A percentile compares a stretch with the other conserved stretches of the same genome.
Evolutionary conservation across 2,329 filamentous ascomycete genomes (phyloP).

Genomic region (Mycogone perniciosa): DNA sequence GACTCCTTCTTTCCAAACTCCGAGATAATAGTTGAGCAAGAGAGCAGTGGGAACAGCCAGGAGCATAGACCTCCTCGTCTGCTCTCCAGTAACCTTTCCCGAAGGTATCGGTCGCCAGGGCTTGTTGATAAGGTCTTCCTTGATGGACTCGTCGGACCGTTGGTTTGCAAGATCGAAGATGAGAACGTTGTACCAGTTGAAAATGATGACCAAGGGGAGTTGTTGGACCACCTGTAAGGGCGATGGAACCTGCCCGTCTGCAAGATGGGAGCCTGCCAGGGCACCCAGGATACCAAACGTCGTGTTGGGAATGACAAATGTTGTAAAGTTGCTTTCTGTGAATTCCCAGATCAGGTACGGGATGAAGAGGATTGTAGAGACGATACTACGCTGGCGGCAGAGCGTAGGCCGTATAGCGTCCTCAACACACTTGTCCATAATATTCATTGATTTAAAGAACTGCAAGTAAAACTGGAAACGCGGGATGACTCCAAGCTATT

Average conservation of each 20-base stretch:
- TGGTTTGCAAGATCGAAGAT: constrained; percentile 33
- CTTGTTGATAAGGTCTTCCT: constrained; percentile 35
- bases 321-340: constrained; percentile 8
- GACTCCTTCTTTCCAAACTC: constrained; percentile 21
- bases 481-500: too few species aligned
- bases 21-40: constrained; percentile 18
- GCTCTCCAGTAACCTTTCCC: constrained; percentile 18
- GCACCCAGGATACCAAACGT: constrained; percentile 8
- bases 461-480: too few species aligned
- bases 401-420: not conserved
- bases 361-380: not conserved
- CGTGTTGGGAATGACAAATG: constrained; percentile 8
- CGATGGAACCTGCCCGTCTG: not conserved
- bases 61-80: constrained; percentile 18
- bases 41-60: constrained; percentile 14
- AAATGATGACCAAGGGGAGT: constrained; percentile 4
- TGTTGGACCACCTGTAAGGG: not conserved
- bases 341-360: constrained; percentile 4
- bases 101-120: constrained; percentile 26
- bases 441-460: too few species aligned
- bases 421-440: too few species aligned
- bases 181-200: constrained; percentile 10
- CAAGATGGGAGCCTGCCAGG: constrained; percentile 1
- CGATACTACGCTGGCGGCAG: not conserved
- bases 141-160: constrained; percentile 21